Percentiles rank a stretch among this genome's conserved stretches.
phyloP scores from a whole-genome alignment of 2,329 filamentous ascomycete species.

The Trichoderma atrobrunneum region DNA sequence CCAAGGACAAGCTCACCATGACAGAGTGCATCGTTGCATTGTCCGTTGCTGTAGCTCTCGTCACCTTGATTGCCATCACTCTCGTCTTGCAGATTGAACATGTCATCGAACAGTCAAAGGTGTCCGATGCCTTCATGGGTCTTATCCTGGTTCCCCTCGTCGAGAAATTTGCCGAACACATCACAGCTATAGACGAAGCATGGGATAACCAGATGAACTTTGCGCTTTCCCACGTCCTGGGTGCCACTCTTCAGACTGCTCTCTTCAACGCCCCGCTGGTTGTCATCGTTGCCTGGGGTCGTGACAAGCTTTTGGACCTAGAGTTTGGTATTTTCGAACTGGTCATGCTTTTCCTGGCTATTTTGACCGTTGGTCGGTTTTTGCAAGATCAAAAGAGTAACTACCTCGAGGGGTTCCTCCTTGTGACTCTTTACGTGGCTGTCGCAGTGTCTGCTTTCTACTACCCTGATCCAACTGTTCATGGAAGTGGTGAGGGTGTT shows the following conservation, averaged over 20 bases:
- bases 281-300: constrained; percentile 68
- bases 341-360: constrained; percentile 68
- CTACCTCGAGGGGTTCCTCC: constrained; percentile 70
- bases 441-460: constrained; percentile 59
- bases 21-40: constrained; percentile 62
- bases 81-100: constrained; percentile 63
- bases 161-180: constrained; percentile 68
- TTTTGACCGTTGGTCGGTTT: constrained; percentile 73
- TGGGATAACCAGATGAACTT: constrained; percentile 60
- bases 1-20: constrained; percentile 63
- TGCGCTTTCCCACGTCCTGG: constrained; percentile 69
- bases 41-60: constrained; percentile 53
- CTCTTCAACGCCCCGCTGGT: constrained; percentile 72
- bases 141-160: constrained; percentile 66
- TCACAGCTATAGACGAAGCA: constrained; percentile 68
- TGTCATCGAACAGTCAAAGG: constrained; percentile 35
- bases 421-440: constrained; percentile 49
- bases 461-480: constrained; percentile 46
- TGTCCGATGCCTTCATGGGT: constrained; percentile 40
- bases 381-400: constrained; percentile 72
- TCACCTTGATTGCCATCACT: constrained; percentile 64
- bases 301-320: constrained; percentile 62
- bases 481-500: constrained; percentile 13
- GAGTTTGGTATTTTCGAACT: constrained; percentile 77
- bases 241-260: constrained; percentile 71